Conservation (phyloP, 148 eudicot species). For the Fallopia convolvulus region DNA sequence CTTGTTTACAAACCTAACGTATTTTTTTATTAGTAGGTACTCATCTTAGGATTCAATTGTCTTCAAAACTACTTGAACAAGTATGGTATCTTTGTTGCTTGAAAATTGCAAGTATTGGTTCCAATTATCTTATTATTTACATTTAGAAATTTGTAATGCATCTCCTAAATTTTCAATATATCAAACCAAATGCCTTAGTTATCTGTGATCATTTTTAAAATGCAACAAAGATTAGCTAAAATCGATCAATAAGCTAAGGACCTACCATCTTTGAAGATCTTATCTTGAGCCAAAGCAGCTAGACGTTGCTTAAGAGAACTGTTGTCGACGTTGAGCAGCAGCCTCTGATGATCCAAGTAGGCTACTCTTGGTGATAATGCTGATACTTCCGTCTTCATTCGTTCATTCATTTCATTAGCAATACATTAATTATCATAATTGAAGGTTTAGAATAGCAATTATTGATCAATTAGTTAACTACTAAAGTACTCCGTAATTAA, state of each 20-base stretch:
- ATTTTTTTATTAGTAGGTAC: no score
- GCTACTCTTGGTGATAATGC: slow-evolving; percentile 92
- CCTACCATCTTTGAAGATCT: slow-evolving; percentile 87
- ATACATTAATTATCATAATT: neutral
- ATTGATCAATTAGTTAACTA: neutral
- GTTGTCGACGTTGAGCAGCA: slow-evolving; percentile 78
- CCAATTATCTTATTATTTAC: no score
- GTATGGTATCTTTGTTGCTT: neutral
- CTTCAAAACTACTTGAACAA: neutral
- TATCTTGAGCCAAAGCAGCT: slow-evolving; percentile 91
- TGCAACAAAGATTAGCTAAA: no score
- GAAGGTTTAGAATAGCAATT: neutral
- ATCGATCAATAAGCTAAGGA: neutral
- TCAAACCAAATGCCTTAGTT: no score
- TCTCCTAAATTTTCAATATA: no score
- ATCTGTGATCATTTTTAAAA: no score
- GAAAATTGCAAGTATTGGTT: no score
- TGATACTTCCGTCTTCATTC: slow-evolving; percentile 73
- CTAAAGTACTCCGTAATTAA: no score
- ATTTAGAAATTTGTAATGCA: neutral
- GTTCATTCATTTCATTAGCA: slow-evolving; percentile 1
- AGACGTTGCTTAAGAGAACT: slow-evolving; percentile 82
- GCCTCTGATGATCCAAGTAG: slow-evolving; percentile 80
- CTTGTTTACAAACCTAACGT: no score
- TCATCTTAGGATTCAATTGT: no score